Conservation (phyloP, 257 asterid genomes). For the Solanum sitiens region DNA sequence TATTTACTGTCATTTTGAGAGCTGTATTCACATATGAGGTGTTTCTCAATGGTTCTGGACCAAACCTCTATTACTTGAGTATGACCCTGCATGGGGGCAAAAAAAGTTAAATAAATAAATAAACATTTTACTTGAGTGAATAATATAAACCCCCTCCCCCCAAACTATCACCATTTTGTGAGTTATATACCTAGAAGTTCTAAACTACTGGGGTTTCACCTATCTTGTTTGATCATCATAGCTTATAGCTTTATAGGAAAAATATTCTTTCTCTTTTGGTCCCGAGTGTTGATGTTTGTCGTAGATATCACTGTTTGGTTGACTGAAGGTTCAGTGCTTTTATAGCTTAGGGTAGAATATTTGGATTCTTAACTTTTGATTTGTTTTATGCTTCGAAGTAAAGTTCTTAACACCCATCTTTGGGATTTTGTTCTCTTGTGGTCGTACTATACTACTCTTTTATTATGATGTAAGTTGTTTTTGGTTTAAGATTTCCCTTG, state of each 20-base stretch:
- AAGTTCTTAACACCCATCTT: background rate
- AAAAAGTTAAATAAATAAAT: no score
- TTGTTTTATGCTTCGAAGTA: background rate
- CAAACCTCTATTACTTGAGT: background rate
- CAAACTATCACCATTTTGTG: background rate
- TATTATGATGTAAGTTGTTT: background rate
- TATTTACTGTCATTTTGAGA: background rate
- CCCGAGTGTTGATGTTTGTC: background rate
- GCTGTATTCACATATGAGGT: background rate
- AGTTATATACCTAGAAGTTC: background rate
- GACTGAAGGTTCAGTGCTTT: background rate
- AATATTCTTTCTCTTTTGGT: background rate
- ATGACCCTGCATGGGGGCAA: no score
- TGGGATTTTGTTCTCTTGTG: background rate
- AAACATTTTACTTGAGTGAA: background rate
- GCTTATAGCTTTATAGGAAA: background rate
- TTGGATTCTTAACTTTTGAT: background rate
- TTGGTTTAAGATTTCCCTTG: background rate
- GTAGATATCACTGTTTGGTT: background rate
- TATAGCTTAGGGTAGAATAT: background rate
- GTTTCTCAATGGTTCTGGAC: background rate
- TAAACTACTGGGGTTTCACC: background rate
- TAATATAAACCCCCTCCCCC: background rate
- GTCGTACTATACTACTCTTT: background rate
- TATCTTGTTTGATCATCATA: background rate